A percentile compares a stretch with the other conserved stretches of the same genome.
Evolutionary conservation across 805 yeast genomes (phyloP).

Genomic region (Limtongozyma cylindracea): DNA sequence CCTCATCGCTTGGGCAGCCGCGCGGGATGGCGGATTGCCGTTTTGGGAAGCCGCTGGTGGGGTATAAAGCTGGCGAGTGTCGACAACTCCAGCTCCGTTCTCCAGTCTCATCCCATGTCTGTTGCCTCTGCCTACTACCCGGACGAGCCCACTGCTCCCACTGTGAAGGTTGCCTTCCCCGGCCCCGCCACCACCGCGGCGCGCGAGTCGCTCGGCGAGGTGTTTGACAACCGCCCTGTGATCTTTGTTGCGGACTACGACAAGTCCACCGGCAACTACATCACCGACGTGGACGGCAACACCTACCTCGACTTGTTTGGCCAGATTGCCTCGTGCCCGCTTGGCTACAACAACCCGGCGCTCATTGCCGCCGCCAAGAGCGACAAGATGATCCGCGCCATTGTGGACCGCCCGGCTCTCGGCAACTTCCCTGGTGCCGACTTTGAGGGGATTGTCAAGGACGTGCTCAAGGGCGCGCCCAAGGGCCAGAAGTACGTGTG

Average conservation of each 20-base stretch:
- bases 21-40: too few species aligned
- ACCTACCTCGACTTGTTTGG: constrained; percentile 48
- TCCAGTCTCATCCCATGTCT: too few species aligned
- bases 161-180: constrained; percentile 38
- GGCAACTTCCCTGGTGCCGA: constrained; percentile 20
- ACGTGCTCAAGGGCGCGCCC: constrained; percentile 43
- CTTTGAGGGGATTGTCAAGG: constrained; percentile 26
- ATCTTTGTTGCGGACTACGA: constrained; percentile 57
- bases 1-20: too few species aligned
- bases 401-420: constrained; percentile 65
- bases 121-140: constrained; percentile 41
- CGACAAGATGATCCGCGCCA: constrained; percentile 43
- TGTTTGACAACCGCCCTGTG: constrained; percentile 48
- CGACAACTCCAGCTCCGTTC: too few species aligned
- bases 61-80: too few species aligned
- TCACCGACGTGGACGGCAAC: constrained; percentile 66
- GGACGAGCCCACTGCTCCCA: constrained; percentile 53
- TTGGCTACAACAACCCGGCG: constrained; percentile 72
- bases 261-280: constrained; percentile 56
- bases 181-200: constrained; percentile 44
- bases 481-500: constrained; percentile 51
- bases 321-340: constrained; percentile 66
- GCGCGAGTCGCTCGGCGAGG: constrained; percentile 26
- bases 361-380: constrained; percentile 42
- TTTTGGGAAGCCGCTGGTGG: too few species aligned